A percentile compares a stretch with the other conserved stretches of the same genome.
These are phyloP conservation scores for Bauhinia variegata DNA, from an alignment of 306 rosid species.

Conservation along the genomic window DNA sequence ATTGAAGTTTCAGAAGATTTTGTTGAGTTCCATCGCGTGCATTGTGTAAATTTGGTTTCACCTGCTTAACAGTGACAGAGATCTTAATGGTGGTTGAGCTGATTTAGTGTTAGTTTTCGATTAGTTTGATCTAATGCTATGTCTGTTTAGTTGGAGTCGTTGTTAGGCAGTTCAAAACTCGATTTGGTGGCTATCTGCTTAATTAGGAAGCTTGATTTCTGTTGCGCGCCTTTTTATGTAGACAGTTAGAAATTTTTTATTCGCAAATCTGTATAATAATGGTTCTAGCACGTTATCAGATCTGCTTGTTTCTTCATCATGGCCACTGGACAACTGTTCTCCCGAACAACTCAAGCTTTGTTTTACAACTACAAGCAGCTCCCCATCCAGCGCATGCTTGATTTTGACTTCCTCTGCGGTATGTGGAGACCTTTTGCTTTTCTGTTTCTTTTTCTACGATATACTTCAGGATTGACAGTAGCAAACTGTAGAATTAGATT, in stretches of 20 bases:
- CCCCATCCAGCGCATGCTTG: constrained; percentile 98
- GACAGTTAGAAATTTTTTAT: not conserved
- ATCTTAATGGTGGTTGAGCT: not conserved
- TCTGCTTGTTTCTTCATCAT: constrained; percentile 50
- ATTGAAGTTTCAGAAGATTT: not conserved
- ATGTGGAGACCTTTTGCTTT: constrained; percentile 35
- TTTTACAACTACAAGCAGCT: constrained; percentile 99
- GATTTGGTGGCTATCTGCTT: constrained; percentile 32
- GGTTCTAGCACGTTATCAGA: constrained; percentile 45
- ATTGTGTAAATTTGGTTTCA: constrained; percentile 31
- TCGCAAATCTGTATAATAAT: constrained; percentile 17
- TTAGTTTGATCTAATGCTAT: not conserved
- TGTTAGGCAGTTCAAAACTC: constrained; percentile 14
- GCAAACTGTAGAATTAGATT: not conserved
- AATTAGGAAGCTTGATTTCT: not conserved
- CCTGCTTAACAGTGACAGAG: constrained; percentile 8
- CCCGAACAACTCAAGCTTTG: constrained; percentile 87
- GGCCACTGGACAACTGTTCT: constrained; percentile 96
- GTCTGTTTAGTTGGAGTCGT: constrained; percentile 13
- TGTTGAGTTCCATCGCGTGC: constrained; percentile 17
- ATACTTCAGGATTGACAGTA: not conserved
- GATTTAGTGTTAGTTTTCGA: not conserved
- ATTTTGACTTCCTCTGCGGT: constrained; percentile 99
- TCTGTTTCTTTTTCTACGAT: not conserved
- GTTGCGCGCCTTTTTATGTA: not conserved